phyloP scores from a whole-genome alignment of 495 filamentous ascomycete species.

The Beverwykella pulmonaria region DNA sequence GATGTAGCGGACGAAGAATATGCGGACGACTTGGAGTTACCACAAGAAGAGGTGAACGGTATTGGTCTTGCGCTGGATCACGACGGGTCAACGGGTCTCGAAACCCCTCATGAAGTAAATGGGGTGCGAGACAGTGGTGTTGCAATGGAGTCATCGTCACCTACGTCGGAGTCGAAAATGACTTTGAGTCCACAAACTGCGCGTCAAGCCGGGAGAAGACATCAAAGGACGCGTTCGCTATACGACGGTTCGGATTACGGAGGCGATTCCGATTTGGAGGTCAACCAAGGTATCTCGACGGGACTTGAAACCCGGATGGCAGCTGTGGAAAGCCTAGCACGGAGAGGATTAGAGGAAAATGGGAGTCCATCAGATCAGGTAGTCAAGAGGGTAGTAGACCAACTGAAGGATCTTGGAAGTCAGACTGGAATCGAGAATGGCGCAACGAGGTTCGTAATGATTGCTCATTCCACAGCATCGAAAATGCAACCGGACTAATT shows the following conservation, averaged over 20 bases:
- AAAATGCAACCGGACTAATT: not conserved
- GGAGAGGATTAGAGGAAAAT: slow-evolving; percentile 71
- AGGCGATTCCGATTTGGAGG: slow-evolving; percentile 71
- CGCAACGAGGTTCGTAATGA: slow-evolving; percentile 66
- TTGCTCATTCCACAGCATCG: not conserved
- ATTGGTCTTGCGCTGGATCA: slow-evolving; percentile 40
- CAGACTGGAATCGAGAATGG: slow-evolving; percentile 80
- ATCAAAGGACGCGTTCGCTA: slow-evolving; percentile 54
- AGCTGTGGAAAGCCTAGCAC: slow-evolving; percentile 72
- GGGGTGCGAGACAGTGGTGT: slow-evolving; percentile 35
- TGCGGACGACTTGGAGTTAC: slow-evolving; percentile 28
- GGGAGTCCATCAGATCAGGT: slow-evolving; percentile 69
- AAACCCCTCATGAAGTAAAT: not conserved
- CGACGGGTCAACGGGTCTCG: slow-evolving; percentile 18
- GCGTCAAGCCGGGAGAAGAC: slow-evolving; percentile 47
- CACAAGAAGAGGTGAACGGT: slow-evolving; percentile 22
- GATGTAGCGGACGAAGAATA: slow-evolving; percentile 55
- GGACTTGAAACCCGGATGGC: slow-evolving; percentile 75
- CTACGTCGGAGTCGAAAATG: slow-evolving; percentile 14
- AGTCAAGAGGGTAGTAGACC: slow-evolving; percentile 70
- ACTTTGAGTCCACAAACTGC: slow-evolving; percentile 32
- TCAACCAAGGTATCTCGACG: slow-evolving; percentile 68
- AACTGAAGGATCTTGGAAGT: slow-evolving; percentile 75
- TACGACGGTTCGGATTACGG: slow-evolving; percentile 64
- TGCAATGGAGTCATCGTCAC: slow-evolving; percentile 34